Conservation (phyloP, 2,329 filamentous ascomycete species). For the Monosporascus sp. region DNA sequence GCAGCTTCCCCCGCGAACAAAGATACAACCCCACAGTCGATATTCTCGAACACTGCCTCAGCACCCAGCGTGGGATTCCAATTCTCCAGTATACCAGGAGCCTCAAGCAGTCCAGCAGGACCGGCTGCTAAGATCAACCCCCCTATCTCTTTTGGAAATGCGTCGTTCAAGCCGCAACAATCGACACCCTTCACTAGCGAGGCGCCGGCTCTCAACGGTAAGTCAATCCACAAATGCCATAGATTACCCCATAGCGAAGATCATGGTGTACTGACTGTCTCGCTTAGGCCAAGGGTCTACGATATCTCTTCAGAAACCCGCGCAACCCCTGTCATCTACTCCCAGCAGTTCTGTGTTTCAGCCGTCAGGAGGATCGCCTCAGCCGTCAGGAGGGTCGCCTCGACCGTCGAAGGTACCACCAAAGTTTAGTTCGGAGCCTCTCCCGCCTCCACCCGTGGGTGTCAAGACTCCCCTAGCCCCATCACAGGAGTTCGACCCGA, state of each 20-base stretch:
- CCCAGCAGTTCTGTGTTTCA: neutral
- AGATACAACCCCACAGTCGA: neutral
- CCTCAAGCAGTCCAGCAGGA: neutral
- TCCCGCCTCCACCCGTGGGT: conserved; percentile 6
- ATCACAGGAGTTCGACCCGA: conserved; percentile 30
- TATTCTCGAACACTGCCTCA: neutral
- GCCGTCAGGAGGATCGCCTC: neutral
- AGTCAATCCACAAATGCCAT: neutral
- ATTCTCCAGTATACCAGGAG: neutral
- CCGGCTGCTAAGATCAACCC: neutral
- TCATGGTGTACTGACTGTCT: neutral
- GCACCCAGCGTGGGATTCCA: neutral
- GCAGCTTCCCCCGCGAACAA: neutral
- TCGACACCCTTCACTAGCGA: neutral
- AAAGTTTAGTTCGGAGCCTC: neutral
- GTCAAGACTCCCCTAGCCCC: conserved; percentile 6
- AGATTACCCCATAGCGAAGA: neutral
- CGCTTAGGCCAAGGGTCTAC: neutral
- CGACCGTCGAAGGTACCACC: neutral
- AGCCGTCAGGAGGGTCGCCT: neutral
- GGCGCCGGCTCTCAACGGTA: neutral
- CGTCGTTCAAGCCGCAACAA: neutral
- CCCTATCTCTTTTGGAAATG: neutral
- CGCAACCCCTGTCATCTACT: neutral
- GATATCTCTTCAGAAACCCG: neutral